Percentiles rank a stretch among this genome's conserved stretches.
Evolutionary conservation across 768 basidiomycete genomes (phyloP).

Genomic region (Pholiota molesta): DNA sequence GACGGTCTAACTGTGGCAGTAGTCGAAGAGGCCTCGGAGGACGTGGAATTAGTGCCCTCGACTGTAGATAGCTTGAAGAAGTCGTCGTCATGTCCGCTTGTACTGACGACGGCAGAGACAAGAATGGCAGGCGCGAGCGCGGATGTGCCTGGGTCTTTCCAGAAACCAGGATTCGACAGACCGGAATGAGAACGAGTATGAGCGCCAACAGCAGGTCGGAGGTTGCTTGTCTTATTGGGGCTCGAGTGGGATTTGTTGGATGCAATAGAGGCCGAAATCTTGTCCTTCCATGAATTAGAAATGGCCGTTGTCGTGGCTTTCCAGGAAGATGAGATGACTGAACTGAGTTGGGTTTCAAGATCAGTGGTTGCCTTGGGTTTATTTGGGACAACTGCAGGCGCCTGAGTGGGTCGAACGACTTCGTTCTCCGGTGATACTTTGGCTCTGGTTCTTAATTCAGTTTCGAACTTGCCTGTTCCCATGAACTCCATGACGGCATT

Average conservation of each 20-base stretch:
- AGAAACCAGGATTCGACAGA: constrained; percentile 39
- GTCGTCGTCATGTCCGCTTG: constrained; percentile 44
- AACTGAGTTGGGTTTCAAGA: constrained; percentile 34
- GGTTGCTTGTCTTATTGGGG: constrained; percentile 35
- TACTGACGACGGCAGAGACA: constrained; percentile 50
- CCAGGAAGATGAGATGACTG: constrained; percentile 41
- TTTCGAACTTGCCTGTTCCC: constrained; percentile 34
- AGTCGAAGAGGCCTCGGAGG: constrained; percentile 41
- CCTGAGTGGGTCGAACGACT: constrained; percentile 14
- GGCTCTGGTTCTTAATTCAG: constrained; percentile 26
- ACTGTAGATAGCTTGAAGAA: constrained; percentile 39
- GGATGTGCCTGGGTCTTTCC: constrained; percentile 57
- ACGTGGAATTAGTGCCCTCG: constrained; percentile 26
- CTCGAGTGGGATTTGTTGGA: constrained; percentile 40
- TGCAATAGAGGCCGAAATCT: constrained; percentile 35
- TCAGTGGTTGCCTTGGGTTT: constrained; percentile 37
- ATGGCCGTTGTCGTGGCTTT: constrained; percentile 31
- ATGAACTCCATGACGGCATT: constrained; percentile 45
- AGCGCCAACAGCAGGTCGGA: constrained; percentile 15
- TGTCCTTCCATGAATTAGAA: constrained; percentile 43
- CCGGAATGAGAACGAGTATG: constrained; percentile 44
- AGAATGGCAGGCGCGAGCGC: constrained; percentile 56
- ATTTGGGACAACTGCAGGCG: constrained; percentile 23
- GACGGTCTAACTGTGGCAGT: constrained; percentile 46
- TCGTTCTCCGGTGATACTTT: constrained; percentile 18